A percentile compares a stretch with the other conserved stretches of the same genome.
Evolutionary conservation across 1,139 yeast genomes (phyloP).

Genomic region (Yarrowia galli): DNA sequence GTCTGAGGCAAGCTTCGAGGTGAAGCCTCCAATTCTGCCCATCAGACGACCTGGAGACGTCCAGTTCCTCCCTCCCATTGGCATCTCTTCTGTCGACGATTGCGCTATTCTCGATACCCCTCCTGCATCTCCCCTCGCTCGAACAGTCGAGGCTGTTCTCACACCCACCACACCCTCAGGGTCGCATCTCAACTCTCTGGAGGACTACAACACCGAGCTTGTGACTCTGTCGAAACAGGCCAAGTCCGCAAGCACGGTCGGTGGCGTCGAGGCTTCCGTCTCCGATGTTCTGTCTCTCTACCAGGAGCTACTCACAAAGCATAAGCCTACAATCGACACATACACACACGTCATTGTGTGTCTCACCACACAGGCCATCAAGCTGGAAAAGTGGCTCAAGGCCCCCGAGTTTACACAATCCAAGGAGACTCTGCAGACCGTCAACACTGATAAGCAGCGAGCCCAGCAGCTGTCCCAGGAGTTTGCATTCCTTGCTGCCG

Average conservation of each 20-base stretch:
- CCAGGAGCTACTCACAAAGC: constrained; percentile 38
- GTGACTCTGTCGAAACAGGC: not conserved
- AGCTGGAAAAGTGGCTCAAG: constrained; percentile 33
- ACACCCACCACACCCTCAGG: not conserved
- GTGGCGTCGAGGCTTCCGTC: not conserved
- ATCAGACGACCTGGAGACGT: constrained; percentile 21
- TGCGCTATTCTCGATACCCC: constrained; percentile 39
- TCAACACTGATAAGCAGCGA: not conserved
- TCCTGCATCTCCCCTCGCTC: constrained; percentile 39
- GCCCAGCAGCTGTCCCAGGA: not conserved
- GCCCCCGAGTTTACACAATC: constrained; percentile 23
- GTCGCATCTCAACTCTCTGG: constrained; percentile 3
- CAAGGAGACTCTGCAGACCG: not conserved
- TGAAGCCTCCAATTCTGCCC: not conserved
- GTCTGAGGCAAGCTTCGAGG: constrained; percentile 6
- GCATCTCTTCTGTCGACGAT: constrained; percentile 31
- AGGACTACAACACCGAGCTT: constrained; percentile 16
- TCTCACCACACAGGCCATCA: constrained; percentile 28
- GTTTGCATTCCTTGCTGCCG: constrained; percentile 13
- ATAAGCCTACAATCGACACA: constrained; percentile 19
- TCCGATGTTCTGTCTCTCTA: constrained; percentile 2
- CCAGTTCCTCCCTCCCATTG: constrained; percentile 22
- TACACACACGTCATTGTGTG: constrained; percentile 17
- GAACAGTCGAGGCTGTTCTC: constrained; percentile 39
- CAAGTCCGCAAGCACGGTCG: not conserved